Evolutionary conservation across 2,329 filamentous ascomycete genomes (phyloP), one percentile per base, ranked within the genome.

Genomic region (Penicillium sp.): DNA sequence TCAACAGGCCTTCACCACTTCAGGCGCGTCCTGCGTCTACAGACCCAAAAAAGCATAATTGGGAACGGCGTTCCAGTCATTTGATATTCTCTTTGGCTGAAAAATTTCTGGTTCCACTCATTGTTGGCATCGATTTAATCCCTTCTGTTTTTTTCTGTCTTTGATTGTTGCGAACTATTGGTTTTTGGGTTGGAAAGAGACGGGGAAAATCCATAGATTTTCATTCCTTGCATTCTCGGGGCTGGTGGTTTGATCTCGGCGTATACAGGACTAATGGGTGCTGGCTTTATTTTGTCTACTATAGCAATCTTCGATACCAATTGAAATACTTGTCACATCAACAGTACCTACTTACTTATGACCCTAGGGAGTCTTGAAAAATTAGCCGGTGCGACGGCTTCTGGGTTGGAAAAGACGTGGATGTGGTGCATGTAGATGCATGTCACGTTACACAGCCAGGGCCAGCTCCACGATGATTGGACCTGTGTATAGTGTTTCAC

Each of bases 11-110:
- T 26, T 23, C 27, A 22, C 14, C 29, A 6, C 10, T 23, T 10
- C 10, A 36, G 3, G 13, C 10, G 20, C 16, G 5, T 6, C 13
- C 8, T 13, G 20, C n/a, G 6, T 24, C 18, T 10, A n/a, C 35
- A 9, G 11, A 22, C 20, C 31, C 7, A 28, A 42, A 36, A 37
- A 8, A 37, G 41, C 18, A 24, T 42, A 27, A 8, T 28, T 22
- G 34, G 39, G 11, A 31, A 37, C 26, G 44, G 44, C 34, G 44
- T 47, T 47, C 16, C 31, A 27, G 10, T 40, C 16, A 3, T 31
- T 31, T 31, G 16, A 40, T 37, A 20, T 29, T 40, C 27, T 16
- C 20, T 18, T 31, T 27, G 26, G 39, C 16, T 13, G 20, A 40
- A 34, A 27, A 16, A 16, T 45, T 45, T 35, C 35, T 2, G 18